Base-by-base conservation (phyloP, 2,329 filamentous ascomycete genomes). In the Fusarium circinatum region DNA sequence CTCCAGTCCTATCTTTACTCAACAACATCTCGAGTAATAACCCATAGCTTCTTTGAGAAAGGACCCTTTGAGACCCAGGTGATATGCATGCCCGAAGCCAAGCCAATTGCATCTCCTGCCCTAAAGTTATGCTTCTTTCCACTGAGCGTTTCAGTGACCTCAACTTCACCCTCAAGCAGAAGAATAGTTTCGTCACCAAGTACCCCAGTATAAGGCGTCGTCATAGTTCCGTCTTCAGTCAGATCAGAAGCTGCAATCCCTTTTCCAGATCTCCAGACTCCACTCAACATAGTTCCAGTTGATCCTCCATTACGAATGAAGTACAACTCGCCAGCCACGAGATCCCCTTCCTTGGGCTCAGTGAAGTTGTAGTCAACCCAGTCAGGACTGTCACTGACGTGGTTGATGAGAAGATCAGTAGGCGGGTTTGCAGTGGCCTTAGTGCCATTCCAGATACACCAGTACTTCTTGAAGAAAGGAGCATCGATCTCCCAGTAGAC, bases 331-430 rank as follows among this genome's bases (percentile, higher is more conserved):
- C 69, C 69, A 11, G 69, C 69, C 15, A 71, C 68, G 5, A 71
- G 54, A 24, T 67, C 62, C 4, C 69, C 69, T 24, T 71, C 69
- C 26, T 71, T 71, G 12, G 68, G 62, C 52, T 71, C 69, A 6
- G 68, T 71, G 38, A 72, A 72, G 10, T 68, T 20, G 22, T 72
- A 71, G 44, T 72, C 64, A 3, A 67, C 48, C 70, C 63, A 72
- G 8, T 32, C 64, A 1, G 70, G 70, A 26, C 34, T 65, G 12
- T 72, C 68, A 22, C 58, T 68, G 36, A 68, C 15, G 7, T 72
- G 28, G 36, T 30, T 34, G 28, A 72, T 72, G 1, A 39, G 15
- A 22, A 73, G 65, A 34, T 67, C 64, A 42, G 48, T 55, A 0
- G 58, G 62, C 1, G 41, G 62, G 20, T 30, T 36, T 1, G 17